phyloP scores from a whole-genome alignment of 1,284 basidiomycete genomes.

The Porodaedalea pini region DNA sequence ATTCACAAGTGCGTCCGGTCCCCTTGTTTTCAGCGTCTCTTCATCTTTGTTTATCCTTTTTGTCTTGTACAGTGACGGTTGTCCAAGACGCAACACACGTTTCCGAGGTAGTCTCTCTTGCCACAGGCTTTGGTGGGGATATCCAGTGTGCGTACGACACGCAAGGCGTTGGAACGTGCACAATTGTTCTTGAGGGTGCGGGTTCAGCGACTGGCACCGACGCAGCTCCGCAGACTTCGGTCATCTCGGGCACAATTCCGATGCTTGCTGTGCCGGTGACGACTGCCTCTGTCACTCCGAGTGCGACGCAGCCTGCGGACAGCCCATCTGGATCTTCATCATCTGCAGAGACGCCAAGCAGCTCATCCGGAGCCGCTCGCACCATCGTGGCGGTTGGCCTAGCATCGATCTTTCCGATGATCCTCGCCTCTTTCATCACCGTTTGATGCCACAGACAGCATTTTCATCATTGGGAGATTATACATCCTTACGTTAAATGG shows the following conservation, averaged over 20 bases:
- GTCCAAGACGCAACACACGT: conserved; percentile 17
- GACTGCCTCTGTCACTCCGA: neutral
- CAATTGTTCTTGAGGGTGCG: neutral
- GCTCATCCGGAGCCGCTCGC: neutral
- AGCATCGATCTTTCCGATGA: neutral
- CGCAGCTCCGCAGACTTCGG: neutral
- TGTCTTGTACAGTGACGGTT: conserved; percentile 6
- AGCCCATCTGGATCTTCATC: neutral
- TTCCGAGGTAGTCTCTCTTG: conserved; percentile 5
- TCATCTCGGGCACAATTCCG: neutral
- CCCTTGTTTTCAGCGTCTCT: neutral
- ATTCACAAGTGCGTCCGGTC: conserved; percentile 8
- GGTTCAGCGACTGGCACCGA: neutral
- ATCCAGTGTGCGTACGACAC: conserved; percentile 1
- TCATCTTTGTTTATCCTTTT: neutral
- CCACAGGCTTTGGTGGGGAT: neutral
- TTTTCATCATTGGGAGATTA: no score
- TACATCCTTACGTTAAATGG: no score
- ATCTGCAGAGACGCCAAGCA: neutral
- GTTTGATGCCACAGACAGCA: no score
- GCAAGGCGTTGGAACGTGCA: conserved; percentile 6
- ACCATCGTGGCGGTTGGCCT: neutral
- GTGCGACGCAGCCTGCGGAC: neutral
- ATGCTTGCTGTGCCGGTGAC: conserved; percentile 8
- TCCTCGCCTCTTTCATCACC: neutral